Conservation (phyloP, 2,329 filamentous ascomycete genomes). For the Tolypocladium guangdongense region DNA sequence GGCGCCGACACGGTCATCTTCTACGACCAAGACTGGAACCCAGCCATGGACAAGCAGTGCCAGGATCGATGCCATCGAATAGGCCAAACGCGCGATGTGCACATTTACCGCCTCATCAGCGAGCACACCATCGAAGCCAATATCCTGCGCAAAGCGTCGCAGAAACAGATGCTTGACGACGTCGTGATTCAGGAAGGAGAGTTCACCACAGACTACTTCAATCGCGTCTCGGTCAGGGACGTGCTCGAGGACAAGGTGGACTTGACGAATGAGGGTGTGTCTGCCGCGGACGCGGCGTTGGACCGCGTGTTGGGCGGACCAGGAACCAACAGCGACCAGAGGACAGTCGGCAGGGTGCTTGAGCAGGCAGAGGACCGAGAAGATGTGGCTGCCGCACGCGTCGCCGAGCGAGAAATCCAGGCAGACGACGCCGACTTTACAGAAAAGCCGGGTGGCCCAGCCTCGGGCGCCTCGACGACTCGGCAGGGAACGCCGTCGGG, state of each 20-base stretch:
- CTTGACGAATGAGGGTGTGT: constrained; percentile 37
- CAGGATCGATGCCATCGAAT: constrained; percentile 97
- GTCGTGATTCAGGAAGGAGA: constrained; percentile 97
- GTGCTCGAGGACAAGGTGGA: constrained; percentile 53
- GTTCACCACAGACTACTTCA: constrained; percentile 95
- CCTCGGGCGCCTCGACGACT: constrained; percentile 38
- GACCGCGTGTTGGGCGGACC: constrained; percentile 68
- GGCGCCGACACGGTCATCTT: constrained; percentile 97
- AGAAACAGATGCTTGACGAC: constrained; percentile 96
- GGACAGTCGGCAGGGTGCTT: constrained; percentile 58
- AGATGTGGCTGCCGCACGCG: constrained; percentile 77
- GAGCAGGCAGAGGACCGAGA: constrained; percentile 89
- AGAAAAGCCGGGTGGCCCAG: constrained; percentile 42
- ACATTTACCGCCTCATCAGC: constrained; percentile 90
- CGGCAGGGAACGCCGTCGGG: constrained; percentile 40
- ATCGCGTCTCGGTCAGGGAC: constrained; percentile 62
- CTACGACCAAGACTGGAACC: constrained; percentile 98
- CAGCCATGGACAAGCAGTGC: constrained; percentile 98
- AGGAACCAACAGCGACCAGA: constrained; percentile 49
- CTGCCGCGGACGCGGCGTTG: constrained; percentile 72
- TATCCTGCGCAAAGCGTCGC: constrained; percentile 89
- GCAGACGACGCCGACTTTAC: constrained; percentile 80
- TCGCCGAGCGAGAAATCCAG: constrained; percentile 80
- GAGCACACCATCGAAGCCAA: constrained; percentile 97
- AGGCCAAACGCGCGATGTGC: constrained; percentile 92